Conservation (phyloP, 345 rosid genomes). For the Gynandropsis gynandra region DNA sequence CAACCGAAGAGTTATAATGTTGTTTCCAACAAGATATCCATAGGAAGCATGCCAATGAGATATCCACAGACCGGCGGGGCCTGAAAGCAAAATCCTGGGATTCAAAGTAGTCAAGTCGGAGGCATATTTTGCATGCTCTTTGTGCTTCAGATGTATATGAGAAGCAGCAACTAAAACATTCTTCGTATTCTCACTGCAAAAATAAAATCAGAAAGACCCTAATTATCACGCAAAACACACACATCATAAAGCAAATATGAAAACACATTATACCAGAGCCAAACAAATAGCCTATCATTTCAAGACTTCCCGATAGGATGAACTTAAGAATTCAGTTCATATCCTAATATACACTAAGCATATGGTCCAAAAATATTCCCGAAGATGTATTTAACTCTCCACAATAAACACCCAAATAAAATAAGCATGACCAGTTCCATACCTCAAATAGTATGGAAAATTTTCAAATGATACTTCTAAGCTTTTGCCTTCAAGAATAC, state of each 20-base stretch:
- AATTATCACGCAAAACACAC: slow-evolving; percentile 9
- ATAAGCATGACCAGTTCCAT: slow-evolving; percentile 15
- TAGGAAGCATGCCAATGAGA: slow-evolving; percentile 9
- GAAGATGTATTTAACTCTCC: slow-evolving; percentile 7
- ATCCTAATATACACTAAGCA: slow-evolving; percentile 1
- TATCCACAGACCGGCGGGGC: slow-evolving; percentile 69
- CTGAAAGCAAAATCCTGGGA: slow-evolving; percentile 88
- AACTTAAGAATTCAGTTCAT: neutral
- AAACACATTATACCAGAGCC: neutral
- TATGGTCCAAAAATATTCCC: slow-evolving; percentile 9
- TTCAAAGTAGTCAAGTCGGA: slow-evolving; percentile 59
- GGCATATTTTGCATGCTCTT: slow-evolving; percentile 62
- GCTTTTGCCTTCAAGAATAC: slow-evolving; percentile 71
- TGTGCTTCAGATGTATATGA: slow-evolving; percentile 71
- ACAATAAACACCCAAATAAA: neutral
- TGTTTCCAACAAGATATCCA: slow-evolving; percentile 15
- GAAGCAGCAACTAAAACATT: slow-evolving; percentile 70
- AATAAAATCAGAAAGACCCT: slow-evolving; percentile 13
- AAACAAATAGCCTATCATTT: neutral
- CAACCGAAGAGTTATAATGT: slow-evolving; percentile 8
- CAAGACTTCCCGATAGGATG: too few relatives aligned
- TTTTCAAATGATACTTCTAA: slow-evolving; percentile 63
- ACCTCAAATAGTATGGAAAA: slow-evolving; percentile 92
- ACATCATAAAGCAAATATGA: neutral
- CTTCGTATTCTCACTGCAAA: slow-evolving; percentile 66